A percentile compares a stretch with the other conserved stretches of the same genome.
These are phyloP conservation scores for Persicaria maculosa DNA, from an alignment of 148 eudicot genomes.

Conservation along the genomic window DNA sequence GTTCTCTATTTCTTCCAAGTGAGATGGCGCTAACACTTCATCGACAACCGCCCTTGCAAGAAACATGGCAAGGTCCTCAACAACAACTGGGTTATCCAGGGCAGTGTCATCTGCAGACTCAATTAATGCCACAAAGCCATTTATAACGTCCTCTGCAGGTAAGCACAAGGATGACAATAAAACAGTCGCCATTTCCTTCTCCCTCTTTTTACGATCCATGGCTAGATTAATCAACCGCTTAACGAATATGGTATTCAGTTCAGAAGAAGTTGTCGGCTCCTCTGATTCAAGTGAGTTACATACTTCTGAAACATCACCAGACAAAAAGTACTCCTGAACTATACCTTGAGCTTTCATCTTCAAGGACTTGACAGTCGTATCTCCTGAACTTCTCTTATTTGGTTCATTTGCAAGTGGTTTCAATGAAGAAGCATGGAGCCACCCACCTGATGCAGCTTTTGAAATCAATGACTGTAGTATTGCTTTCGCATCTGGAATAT, in stretches of 20 bases:
- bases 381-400: constrained; percentile 18
- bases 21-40: constrained; percentile 48
- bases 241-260: constrained; percentile 42
- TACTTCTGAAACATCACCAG: constrained; percentile 42
- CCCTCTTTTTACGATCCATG: constrained; percentile 55
- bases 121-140: constrained; percentile 38
- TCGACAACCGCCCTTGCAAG: constrained; percentile 48
- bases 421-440: constrained; percentile 45
- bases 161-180: constrained; percentile 44
- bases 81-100: constrained; percentile 44
- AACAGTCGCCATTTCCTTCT: constrained; percentile 65
- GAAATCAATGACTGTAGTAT: constrained; percentile 37
- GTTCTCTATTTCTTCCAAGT: constrained; percentile 37
- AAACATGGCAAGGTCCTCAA: constrained; percentile 50
- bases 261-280: constrained; percentile 24
- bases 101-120: constrained; percentile 59
- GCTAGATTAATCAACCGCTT: constrained; percentile 46
- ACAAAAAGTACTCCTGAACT: constrained; percentile 44
- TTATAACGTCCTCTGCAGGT: constrained; percentile 36
- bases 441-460: constrained; percentile 49
- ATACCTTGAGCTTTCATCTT: constrained; percentile 40
- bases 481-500: constrained; percentile 43
- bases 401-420: constrained; percentile 24
- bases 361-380: constrained; percentile 28
- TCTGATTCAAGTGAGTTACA: constrained; percentile 33